Conservation (phyloP, 2,329 filamentous ascomycete species). For the Lachnellula suecica region DNA sequence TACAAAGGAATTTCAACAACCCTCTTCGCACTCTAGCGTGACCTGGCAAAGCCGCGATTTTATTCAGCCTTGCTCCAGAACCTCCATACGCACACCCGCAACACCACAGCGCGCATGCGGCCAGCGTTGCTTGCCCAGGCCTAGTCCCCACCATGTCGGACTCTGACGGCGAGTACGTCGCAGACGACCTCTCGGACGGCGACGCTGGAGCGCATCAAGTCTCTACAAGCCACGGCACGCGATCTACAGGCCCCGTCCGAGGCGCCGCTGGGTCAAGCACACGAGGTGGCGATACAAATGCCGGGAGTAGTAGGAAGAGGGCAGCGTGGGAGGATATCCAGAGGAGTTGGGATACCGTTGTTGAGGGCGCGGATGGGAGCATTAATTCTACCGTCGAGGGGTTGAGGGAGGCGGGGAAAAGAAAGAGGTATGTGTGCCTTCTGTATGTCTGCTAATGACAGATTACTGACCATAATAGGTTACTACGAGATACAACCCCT, state of each 20-base stretch:
- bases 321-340: conserved; percentile 68
- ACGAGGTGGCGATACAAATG: conserved; percentile 29
- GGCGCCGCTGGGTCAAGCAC: conserved; percentile 25
- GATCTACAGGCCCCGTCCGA: conserved; percentile 28
- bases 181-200: conserved; percentile 62
- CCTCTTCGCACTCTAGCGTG: too few relatives aligned
- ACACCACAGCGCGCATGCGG: background rate
- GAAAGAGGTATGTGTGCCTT: conserved; percentile 55
- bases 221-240: conserved; percentile 27
- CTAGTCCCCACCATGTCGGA: conserved; percentile 56
- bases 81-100: background rate
- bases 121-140: background rate
- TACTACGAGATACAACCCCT: conserved; percentile 91
- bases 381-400: conserved; percentile 72
- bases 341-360: conserved; percentile 70
- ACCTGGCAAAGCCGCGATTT: background rate
- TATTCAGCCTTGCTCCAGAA: conserved; percentile 5
- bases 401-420: conserved; percentile 78
- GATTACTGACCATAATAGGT: conserved; percentile 42
- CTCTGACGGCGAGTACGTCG: conserved; percentile 70
- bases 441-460: background rate
- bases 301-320: conserved; percentile 39
- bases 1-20: too few relatives aligned
- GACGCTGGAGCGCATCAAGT: conserved; percentile 46
- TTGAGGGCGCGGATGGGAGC: conserved; percentile 77